Evolutionary conservation across 2,329 filamentous ascomycete genomes (phyloP), one percentile per base, ranked within the genome.

Genomic region (Trichoderma atrobrunneum): DNA sequence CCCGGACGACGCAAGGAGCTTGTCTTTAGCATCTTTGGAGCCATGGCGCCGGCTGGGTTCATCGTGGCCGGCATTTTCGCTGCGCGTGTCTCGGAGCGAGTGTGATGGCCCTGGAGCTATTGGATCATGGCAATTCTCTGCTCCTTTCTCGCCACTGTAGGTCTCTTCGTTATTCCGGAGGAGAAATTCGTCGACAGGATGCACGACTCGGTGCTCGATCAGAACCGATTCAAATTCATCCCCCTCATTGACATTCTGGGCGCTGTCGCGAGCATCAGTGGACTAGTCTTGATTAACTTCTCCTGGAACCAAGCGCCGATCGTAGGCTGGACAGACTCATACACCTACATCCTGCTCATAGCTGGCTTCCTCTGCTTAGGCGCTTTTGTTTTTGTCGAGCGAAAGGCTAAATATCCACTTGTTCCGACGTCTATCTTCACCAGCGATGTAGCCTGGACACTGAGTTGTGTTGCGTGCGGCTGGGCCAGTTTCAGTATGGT

Each of bases 251-350:
- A 84, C 71, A 68, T 81, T 14, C 76, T 77, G 4, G 82, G 81
- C 6, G 78, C 79, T 14, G 30, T 79, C 26, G 73, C 77, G 2
- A 88, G 88, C 2, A 82, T 90, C 24, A 80, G 81, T 0, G 86
- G 84, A 0, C 81, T 91, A 30, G 82, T 88, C 0, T 79, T 91
- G 7, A 83, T 91, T 78, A 90, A 90, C 76, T 87, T 91, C 74
- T 86, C 88, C 0, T 90, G 87, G 87, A 91, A 90, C 75, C 88
- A 91, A 76, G 88, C 85, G 0, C 85, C 87, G 1, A 80, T 86
- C 0, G 86, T 84, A 3, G 87, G 87, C 1, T 91, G 89, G 89
- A 71, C 80, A 7, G 80, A 83, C 10, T 81, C 86, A 1, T 88
- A 89, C 74, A 82, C 88, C 32, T 87, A 86, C 75, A 78, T 85